phyloP scores from a whole-genome alignment of 768 basidiomycete species.

The Leccinum barrowsii region DNA sequence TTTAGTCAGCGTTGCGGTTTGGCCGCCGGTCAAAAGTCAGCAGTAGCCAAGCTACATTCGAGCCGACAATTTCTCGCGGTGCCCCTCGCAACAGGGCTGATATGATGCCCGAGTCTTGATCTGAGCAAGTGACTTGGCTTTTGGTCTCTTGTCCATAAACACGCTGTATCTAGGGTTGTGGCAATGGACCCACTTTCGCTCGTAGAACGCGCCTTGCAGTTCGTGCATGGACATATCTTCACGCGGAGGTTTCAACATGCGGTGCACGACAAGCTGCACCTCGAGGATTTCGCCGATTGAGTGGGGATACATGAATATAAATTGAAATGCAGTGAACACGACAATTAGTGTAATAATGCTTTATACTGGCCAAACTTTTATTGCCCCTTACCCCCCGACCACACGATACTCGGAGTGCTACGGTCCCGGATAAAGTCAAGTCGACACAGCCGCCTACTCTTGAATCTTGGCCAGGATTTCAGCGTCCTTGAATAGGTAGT shows the following conservation, averaged over 20 bases:
- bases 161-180: slow-evolving; percentile 8
- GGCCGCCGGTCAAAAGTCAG: neutral
- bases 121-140: neutral
- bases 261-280: neutral
- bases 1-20: neutral
- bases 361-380: slow-evolving; percentile 6
- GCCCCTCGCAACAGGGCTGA: slow-evolving; percentile 4
- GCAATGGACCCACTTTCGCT: neutral
- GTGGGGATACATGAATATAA: slow-evolving; percentile 28
- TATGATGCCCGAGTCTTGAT: neutral
- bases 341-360: slow-evolving; percentile 17
- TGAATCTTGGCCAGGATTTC: slow-evolving; percentile 96
- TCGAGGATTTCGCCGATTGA: slow-evolving; percentile 11
- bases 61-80: neutral
- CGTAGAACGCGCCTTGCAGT: slow-evolving; percentile 10
- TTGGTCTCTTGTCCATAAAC: neutral
- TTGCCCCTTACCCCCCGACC: neutral
- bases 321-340: slow-evolving; percentile 27
- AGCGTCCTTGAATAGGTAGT: slow-evolving; percentile 88
- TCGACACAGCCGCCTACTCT: slow-evolving; percentile 51
- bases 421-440: neutral
- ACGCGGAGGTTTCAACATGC: neutral
- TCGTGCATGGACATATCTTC: slow-evolving; percentile 1
- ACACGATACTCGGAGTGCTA: neutral
- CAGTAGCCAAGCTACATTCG: neutral